Conservation (phyloP, 2,329 filamentous ascomycete genomes). For the Periconia digitata region DNA sequence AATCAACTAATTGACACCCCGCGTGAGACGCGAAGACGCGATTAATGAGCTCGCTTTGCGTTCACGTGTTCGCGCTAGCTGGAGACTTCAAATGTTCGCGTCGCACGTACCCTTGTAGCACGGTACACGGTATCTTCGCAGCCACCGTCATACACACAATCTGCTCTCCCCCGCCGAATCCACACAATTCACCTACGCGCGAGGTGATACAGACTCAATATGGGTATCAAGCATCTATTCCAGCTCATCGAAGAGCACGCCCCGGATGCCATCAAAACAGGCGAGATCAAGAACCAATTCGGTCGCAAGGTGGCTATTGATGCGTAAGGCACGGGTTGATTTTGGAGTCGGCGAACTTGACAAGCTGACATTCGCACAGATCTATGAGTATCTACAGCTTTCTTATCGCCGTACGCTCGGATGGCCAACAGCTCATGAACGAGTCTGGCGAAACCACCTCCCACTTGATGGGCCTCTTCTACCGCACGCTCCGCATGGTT, state of each 20-base stretch:
- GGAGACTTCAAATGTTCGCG: too few species aligned
- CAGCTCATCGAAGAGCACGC: slow-evolving; percentile 71
- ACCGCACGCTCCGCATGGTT: slow-evolving; percentile 95
- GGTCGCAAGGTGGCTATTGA: slow-evolving; percentile 98
- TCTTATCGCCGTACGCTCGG: slow-evolving; percentile 93
- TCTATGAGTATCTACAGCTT: slow-evolving; percentile 99
- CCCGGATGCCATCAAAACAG: slow-evolving; percentile 92
- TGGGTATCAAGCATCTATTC: slow-evolving; percentile 49
- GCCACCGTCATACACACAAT: too few species aligned
- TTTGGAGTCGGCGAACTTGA: background rate
- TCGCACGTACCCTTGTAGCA: too few species aligned
- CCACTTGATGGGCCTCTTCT: slow-evolving; percentile 99
- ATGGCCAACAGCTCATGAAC: slow-evolving; percentile 93
- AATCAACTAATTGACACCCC: too few species aligned
- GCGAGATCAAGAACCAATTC: slow-evolving; percentile 99
- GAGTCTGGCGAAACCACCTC: slow-evolving; percentile 96
- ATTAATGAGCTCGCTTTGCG: too few species aligned
- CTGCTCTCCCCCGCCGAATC: slow-evolving; percentile 1
- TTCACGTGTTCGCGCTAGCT: too few species aligned
- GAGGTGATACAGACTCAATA: slow-evolving; percentile 13
- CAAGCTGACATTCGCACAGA: slow-evolving; percentile 45
- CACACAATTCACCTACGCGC: background rate
- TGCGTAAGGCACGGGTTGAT: slow-evolving; percentile 41
- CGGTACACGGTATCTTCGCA: too few species aligned
- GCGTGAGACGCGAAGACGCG: too few species aligned